These are phyloP conservation scores for Xylariaceae sp. DNA, from an alignment of 2,329 filamentous ascomycete species.

Conservation along the genomic window DNA sequence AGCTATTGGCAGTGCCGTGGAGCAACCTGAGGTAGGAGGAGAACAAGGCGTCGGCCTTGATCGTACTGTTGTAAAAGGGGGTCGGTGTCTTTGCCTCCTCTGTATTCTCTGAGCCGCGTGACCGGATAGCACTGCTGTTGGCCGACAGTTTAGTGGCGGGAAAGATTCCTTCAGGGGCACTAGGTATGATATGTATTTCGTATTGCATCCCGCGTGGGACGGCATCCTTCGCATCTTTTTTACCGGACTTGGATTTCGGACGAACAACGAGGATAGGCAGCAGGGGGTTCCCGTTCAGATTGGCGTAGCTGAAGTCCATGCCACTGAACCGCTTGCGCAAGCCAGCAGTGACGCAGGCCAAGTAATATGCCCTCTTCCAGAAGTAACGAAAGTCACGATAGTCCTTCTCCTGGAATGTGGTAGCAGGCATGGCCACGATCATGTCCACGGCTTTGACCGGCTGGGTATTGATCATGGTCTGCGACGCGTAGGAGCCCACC, in stretches of 20 bases:
- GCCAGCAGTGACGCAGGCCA: slow-evolving; percentile 70
- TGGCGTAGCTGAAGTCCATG: slow-evolving; percentile 55
- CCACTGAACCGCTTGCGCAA: slow-evolving; percentile 51
- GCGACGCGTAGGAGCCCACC: slow-evolving; percentile 77
- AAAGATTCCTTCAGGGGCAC: slow-evolving; percentile 63
- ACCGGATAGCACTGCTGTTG: slow-evolving; percentile 61
- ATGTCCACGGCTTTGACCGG: slow-evolving; percentile 62
- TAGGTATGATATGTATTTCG: slow-evolving; percentile 69
- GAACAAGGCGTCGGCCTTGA: slow-evolving; percentile 70
- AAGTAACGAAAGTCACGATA: slow-evolving; percentile 91
- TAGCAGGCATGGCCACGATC: slow-evolving; percentile 74
- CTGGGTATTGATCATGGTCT: slow-evolving; percentile 62
- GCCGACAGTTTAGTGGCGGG: slow-evolving; percentile 63
- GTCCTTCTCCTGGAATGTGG: slow-evolving; percentile 87
- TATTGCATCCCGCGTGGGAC: slow-evolving; percentile 31
- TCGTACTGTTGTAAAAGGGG: slow-evolving; percentile 80
- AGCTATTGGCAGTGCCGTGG: slow-evolving; percentile 60
- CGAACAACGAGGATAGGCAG: slow-evolving; percentile 57
- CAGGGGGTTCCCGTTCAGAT: slow-evolving; percentile 65
- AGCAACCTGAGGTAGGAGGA: slow-evolving; percentile 69
- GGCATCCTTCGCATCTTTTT: slow-evolving; percentile 13
- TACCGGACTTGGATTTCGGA: slow-evolving; percentile 24
- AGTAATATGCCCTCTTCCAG: slow-evolving; percentile 86
- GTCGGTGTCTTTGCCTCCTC: slow-evolving; percentile 47
- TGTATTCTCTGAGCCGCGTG: slow-evolving; percentile 35